Base-by-base conservation (phyloP, 306 rosid species). In the Neltuma alba region DNA sequence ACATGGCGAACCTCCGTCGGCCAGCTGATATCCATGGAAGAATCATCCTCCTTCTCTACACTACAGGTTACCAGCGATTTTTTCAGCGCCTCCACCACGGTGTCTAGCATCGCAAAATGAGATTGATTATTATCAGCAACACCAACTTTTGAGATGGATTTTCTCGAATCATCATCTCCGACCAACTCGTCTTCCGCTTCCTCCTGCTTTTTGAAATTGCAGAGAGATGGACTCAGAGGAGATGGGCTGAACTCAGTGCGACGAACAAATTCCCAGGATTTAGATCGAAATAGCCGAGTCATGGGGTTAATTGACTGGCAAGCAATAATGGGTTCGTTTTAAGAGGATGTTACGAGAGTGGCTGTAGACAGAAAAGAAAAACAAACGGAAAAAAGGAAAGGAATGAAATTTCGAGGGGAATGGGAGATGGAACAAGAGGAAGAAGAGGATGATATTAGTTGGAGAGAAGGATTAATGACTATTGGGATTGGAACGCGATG, bases 241-340 rank as follows among this genome's bases (percentile, higher is more conserved):
- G 80, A 37, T 5, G 86, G 8, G 84, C 72, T 78, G 85, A 86
- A 86, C 52, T 87, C 90, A 3, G 71, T 7, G 38, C 80, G 83
- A 28, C 87, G 84, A 7, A 89, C 69, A 33, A 77, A 79, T 9
- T 88, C 91, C 63, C 94, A 89, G 65, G 99, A 92, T 90, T 91
- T 95, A 83, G 97, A 91, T 87, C 96, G 96, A 79, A 91, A 91
- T 15, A 91, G 89, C 41, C 91, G 89, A 80, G 92, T 87, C 98
- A 95, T 92, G 6, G 71, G 65, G 74, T 78, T 57, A 74, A 76
- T 25, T 61, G 82, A 50, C 27, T 25, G 27, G 37, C 2, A 57
- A 38, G 75, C 36, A 80, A 76, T 68, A 30, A 79, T 54, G 80
- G 78, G 36, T 54, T 14, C 42, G 69, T 9, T 65, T 57, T 33